Evolutionary conservation across 306 rosid species (phyloP), one percentile per base, ranked within the genome.

Genomic region (Vigna mungo): DNA sequence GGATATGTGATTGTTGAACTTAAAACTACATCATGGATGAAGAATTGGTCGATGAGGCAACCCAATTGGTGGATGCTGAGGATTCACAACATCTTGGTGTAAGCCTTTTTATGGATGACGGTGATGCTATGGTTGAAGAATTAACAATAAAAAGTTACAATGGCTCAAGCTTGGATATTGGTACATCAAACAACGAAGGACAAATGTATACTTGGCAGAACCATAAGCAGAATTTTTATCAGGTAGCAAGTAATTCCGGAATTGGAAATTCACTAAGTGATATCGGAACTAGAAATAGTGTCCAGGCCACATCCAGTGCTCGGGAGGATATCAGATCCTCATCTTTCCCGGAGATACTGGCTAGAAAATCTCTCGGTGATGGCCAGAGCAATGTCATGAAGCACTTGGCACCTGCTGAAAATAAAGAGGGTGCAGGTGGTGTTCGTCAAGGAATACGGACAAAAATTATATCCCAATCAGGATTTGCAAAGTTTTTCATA

Each of bases 401-500:
- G 77, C 89, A 87, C 74, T 71, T 83, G 80, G 78, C 61, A 62
- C 81, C 36, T 79, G 62, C 80, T 54, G 89, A 84, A 73, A 88
- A 78, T 68, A 86, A 81, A 85, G 90, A 80, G 79, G 84, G 44
- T 62, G 71, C 66, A 3, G 78, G 85, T 17, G 84, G 81, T 78
- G 37, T 78, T 76, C 89, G 46, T 44, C 86, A 88, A 68, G 88
- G 89, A 54, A 82, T 89, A 49, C 88, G 92, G 82, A 94, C 97
- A 49, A 94, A 92, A 85, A 89, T 92, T 15, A 73, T 92, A 78
- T 92, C 97, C 37, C 90, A 89, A 82, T 88, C 97, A 9, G 94
- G 97, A n/a, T 93, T 90, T 83, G 87, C 97, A 39, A 93, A 94
- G 79, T 89, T 78, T 84, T 90, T 90, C 81, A 86, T 90, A 37